These are phyloP conservation scores for Misopates orontium DNA, from an alignment of 257 asterid species.

Conservation along the genomic window DNA sequence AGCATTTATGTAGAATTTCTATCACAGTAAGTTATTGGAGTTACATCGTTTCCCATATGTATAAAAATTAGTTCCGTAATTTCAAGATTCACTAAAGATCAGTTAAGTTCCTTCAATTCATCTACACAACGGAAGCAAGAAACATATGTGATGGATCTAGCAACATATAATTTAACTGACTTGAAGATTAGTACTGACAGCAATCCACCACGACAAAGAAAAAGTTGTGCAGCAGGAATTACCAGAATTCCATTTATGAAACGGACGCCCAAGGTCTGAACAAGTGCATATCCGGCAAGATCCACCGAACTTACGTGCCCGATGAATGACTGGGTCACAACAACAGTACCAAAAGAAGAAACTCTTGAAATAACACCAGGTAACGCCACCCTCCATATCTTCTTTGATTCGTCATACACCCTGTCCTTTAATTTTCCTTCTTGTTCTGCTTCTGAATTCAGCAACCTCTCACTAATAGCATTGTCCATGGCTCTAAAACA, in stretches of 20 bases:
- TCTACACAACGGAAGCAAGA: too few relatives aligned
- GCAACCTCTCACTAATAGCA: slow-evolving; percentile 46
- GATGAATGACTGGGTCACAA: slow-evolving; percentile 71
- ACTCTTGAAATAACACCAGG: slow-evolving; percentile 74
- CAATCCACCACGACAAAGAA: background rate
- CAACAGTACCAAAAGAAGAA: slow-evolving; percentile 59
- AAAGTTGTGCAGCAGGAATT: slow-evolving; percentile 15
- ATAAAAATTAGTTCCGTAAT: too few relatives aligned
- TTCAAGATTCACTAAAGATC: too few relatives aligned
- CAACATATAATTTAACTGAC: too few relatives aligned
- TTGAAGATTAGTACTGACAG: too few relatives aligned
- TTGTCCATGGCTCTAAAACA: slow-evolving; percentile 47
- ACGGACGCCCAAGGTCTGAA: slow-evolving; percentile 69
- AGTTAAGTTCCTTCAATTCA: too few relatives aligned
- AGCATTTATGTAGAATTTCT: too few relatives aligned
- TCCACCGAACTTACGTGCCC: slow-evolving; percentile 63
- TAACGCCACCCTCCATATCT: slow-evolving; percentile 89
- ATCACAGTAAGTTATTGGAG: too few relatives aligned
- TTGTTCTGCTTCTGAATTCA: slow-evolving; percentile 40
- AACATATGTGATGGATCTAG: too few relatives aligned
- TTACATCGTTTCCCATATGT: too few relatives aligned
- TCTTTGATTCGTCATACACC: slow-evolving; percentile 59
- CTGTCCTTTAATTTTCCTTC: slow-evolving; percentile 47
- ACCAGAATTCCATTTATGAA: slow-evolving; percentile 76
- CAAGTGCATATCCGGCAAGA: slow-evolving; percentile 80